Conservation (phyloP, 202 grass and related monocot species). For the Zizania palustris region DNA sequence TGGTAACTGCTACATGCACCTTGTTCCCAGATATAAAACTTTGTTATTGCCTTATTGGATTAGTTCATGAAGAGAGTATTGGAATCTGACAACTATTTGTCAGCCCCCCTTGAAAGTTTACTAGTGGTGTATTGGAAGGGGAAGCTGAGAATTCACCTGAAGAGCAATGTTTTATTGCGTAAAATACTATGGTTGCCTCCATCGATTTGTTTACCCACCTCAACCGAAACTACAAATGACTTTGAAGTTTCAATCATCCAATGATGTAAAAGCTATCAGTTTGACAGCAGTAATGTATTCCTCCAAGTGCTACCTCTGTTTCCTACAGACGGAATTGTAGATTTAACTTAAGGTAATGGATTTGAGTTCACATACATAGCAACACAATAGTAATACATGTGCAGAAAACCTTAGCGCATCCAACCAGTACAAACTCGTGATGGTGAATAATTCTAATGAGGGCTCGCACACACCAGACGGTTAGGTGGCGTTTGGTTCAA, state of each 20-base stretch:
- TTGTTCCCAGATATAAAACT: constrained; percentile 10
- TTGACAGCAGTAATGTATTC: constrained; percentile 49
- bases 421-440: constrained; percentile 15
- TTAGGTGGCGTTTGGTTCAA: neutral
- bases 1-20: constrained; percentile 25
- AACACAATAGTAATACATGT: constrained; percentile 8
- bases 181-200: constrained; percentile 52
- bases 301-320: constrained; percentile 51
- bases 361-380: constrained; percentile 27
- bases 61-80: constrained; percentile 15
- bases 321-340: constrained; percentile 56
- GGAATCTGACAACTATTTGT: constrained; percentile 16
- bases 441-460: constrained; percentile 7
- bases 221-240: constrained; percentile 53
- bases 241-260: constrained; percentile 55
- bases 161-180: constrained; percentile 50
- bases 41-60: constrained; percentile 7
- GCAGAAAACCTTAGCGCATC: constrained; percentile 4
- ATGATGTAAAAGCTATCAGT: constrained; percentile 50
- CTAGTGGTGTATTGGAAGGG: constrained; percentile 36
- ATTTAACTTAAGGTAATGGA: constrained; percentile 46
- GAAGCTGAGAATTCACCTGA: constrained; percentile 68
- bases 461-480: constrained; percentile 3
- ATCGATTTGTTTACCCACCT: constrained; percentile 57
- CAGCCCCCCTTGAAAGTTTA: constrained; percentile 56